phyloP scores from a whole-genome alignment of 768 basidiomycete genomes.

The Holtermanniella nyarrowii region DNA sequence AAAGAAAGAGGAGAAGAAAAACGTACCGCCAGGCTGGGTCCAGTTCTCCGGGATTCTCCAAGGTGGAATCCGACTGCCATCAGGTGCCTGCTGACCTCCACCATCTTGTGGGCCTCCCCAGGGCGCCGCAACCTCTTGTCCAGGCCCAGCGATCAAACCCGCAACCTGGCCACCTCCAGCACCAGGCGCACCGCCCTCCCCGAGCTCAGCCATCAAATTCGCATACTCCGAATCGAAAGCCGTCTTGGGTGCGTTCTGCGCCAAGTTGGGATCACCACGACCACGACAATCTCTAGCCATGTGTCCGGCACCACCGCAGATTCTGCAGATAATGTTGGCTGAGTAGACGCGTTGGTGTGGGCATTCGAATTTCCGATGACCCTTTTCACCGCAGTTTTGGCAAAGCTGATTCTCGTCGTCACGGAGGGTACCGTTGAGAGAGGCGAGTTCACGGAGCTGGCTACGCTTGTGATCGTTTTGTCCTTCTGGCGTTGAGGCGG shows the following conservation, averaged over 20 bases:
- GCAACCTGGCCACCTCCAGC: conserved; percentile 13
- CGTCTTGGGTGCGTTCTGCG: conserved; percentile 49
- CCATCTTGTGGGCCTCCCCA: not conserved
- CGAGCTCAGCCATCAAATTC: conserved; percentile 92
- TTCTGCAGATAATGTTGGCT: conserved; percentile 96
- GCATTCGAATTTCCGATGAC: conserved; percentile 98
- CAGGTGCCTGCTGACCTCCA: conserved; percentile 8
- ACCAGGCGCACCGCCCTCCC: conserved; percentile 52
- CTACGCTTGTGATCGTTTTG: conserved; percentile 99
- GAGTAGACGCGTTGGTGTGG: conserved; percentile 97
- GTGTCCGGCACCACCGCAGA: conserved; percentile 95
- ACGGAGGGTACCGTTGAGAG: conserved; percentile 93
- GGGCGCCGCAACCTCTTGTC: not conserved
- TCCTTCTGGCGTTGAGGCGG: conserved; percentile 96
- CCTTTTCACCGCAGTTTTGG: conserved; percentile 50
- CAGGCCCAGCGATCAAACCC: conserved; percentile 20
- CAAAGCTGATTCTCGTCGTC: conserved; percentile 99
- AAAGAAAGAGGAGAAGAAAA: not conserved
- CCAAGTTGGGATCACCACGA: conserved; percentile 70
- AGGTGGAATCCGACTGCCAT: conserved; percentile 36
- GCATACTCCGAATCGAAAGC: conserved; percentile 98
- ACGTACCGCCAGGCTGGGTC: conserved; percentile 20
- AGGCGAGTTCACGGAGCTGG: conserved; percentile 93
- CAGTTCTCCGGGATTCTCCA: conserved; percentile 42
- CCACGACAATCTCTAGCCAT: conserved; percentile 98